A percentile compares a stretch with the other conserved stretches of the same genome.
Evolutionary conservation across 2,329 filamentous ascomycete genomes (phyloP).

Genomic region (Microthyrium microscopicum): DNA sequence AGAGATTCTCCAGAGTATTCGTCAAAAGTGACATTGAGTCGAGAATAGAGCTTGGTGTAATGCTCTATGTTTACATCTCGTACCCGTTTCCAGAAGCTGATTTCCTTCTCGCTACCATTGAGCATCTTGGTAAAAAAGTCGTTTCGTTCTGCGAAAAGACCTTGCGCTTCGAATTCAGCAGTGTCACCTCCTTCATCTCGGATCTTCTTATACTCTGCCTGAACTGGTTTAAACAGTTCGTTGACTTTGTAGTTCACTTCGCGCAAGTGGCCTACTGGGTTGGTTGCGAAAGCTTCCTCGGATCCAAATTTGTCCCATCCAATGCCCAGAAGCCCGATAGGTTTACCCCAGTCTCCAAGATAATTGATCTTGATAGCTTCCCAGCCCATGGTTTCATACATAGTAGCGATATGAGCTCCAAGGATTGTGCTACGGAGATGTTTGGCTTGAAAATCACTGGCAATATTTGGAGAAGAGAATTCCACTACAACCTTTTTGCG

Average conservation of each 20-base stretch:
- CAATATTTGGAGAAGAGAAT: slow-evolving; percentile 61
- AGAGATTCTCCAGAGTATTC: slow-evolving; percentile 59
- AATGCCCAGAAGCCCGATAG: slow-evolving; percentile 44
- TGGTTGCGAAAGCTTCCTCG: slow-evolving; percentile 42
- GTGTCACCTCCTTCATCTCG: slow-evolving; percentile 22
- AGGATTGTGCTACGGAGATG: slow-evolving; percentile 53
- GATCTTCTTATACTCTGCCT: slow-evolving; percentile 39
- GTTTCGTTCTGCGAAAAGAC: slow-evolving; percentile 18
- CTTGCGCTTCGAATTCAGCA: slow-evolving; percentile 16
- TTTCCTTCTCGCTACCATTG: slow-evolving; percentile 43
- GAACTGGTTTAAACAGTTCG: slow-evolving; percentile 38
- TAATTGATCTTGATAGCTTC: slow-evolving; percentile 48
- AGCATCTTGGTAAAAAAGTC: slow-evolving; percentile 56
- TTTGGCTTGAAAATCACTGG: slow-evolving; percentile 51
- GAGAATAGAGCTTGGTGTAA: slow-evolving; percentile 51
- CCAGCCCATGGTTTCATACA: slow-evolving; percentile 44
- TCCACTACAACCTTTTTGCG: slow-evolving; percentile 47
- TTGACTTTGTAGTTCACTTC: slow-evolving; percentile 54
- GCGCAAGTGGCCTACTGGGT: slow-evolving; percentile 55
- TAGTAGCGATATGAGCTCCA: slow-evolving; percentile 42
- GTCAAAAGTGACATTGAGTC: slow-evolving; percentile 56
- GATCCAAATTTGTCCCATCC: slow-evolving; percentile 50
- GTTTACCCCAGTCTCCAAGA: slow-evolving; percentile 52
- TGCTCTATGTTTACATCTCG: slow-evolving; percentile 49
- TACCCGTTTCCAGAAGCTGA: slow-evolving; percentile 49